A percentile compares a stretch with the other conserved stretches of the same genome.
Conservation (phyloP, 2,329 filamentous ascomycete genomes). For the Diatrype stigma region DNA sequence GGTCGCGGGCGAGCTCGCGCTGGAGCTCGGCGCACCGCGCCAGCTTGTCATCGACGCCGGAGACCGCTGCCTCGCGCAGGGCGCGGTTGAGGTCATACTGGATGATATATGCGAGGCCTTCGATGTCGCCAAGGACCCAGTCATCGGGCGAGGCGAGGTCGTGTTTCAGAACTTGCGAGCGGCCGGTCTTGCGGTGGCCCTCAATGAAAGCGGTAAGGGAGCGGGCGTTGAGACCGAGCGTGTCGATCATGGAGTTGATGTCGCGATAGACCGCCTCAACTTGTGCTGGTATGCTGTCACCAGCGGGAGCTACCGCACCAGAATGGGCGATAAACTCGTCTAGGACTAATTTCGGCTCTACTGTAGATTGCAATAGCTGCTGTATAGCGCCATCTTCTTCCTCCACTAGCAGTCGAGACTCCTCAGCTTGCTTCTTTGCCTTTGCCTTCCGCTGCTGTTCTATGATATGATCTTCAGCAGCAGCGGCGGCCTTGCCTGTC, state of each 20-base stretch:
- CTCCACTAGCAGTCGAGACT: slow-evolving; percentile 55
- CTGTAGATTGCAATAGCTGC: slow-evolving; percentile 54
- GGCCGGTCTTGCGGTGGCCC: slow-evolving; percentile 57
- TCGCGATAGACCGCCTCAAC: slow-evolving; percentile 70
- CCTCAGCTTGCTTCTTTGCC: slow-evolving; percentile 53
- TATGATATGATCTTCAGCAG: slow-evolving; percentile 43
- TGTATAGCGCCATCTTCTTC: slow-evolving; percentile 69
- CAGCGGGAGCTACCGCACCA: slow-evolving; percentile 47
- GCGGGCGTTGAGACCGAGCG: slow-evolving; percentile 75
- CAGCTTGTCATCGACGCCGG: slow-evolving; percentile 64
- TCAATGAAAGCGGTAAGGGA: slow-evolving; percentile 63
- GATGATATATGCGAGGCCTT: slow-evolving; percentile 61
- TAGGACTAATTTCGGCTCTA: slow-evolving; percentile 58
- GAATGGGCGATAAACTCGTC: slow-evolving; percentile 65
- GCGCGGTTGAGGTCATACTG: slow-evolving; percentile 59
- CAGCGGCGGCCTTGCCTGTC: slow-evolving; percentile 33
- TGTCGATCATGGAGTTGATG: slow-evolving; percentile 92
- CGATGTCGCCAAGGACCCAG: slow-evolving; percentile 74
- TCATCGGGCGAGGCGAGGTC: slow-evolving; percentile 66
- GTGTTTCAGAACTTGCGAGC: slow-evolving; percentile 54
- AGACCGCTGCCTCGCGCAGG: slow-evolving; percentile 64
- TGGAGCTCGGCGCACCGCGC: slow-evolving; percentile 63
- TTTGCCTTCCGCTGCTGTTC: slow-evolving; percentile 48
- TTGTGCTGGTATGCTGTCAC: slow-evolving; percentile 57
- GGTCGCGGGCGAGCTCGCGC: slow-evolving; percentile 67